Percentiles rank a stretch among this genome's conserved stretches.
phyloP scores from a whole-genome alignment of 78 protist species.

The Andalucia godoyi region DNA sequence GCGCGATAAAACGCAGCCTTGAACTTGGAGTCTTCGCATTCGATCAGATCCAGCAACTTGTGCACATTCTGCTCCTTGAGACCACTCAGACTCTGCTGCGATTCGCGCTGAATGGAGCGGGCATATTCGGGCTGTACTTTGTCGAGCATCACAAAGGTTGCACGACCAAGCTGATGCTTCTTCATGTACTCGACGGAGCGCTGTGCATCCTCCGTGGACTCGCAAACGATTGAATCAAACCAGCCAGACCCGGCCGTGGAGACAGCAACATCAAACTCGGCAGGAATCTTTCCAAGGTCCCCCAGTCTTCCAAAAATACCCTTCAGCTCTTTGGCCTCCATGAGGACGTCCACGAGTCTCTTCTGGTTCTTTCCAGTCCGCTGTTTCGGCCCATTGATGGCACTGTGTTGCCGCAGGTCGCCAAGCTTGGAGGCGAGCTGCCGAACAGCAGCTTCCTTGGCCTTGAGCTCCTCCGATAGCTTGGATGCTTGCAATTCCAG shows the following conservation, averaged over 20 bases:
- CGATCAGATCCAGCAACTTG: slow-evolving; percentile 47
- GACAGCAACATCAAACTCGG: slow-evolving; percentile 86
- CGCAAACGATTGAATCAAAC: slow-evolving; percentile 82
- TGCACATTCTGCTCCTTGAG: slow-evolving; percentile 17
- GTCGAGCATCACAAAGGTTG: slow-evolving; percentile 90
- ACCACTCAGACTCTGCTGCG: slow-evolving; percentile 37
- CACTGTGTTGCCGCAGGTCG: too few species aligned
- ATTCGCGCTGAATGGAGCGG: background rate
- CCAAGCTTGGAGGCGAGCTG: too few species aligned
- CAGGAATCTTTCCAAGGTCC: slow-evolving; percentile 86
- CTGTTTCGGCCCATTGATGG: too few species aligned
- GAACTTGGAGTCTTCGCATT: slow-evolving; percentile 8
- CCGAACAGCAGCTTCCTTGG: too few species aligned
- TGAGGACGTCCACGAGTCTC: too few species aligned
- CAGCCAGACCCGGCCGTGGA: slow-evolving; percentile 69
- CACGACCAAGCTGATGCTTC: slow-evolving; percentile 62
- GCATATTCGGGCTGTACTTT: slow-evolving; percentile 32
- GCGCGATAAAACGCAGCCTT: slow-evolving; percentile 81
- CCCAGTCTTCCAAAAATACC: slow-evolving; percentile 87
- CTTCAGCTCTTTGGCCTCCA: background rate
- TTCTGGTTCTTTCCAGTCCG: too few species aligned
- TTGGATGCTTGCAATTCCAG: too few species aligned
- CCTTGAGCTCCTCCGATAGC: too few species aligned
- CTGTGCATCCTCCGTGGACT: slow-evolving; percentile 52
- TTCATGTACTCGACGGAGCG: slow-evolving; percentile 39